These are phyloP conservation scores for Stipa capillata DNA, from an alignment of 176 grass and related monocot species.

Conservation along the genomic window DNA sequence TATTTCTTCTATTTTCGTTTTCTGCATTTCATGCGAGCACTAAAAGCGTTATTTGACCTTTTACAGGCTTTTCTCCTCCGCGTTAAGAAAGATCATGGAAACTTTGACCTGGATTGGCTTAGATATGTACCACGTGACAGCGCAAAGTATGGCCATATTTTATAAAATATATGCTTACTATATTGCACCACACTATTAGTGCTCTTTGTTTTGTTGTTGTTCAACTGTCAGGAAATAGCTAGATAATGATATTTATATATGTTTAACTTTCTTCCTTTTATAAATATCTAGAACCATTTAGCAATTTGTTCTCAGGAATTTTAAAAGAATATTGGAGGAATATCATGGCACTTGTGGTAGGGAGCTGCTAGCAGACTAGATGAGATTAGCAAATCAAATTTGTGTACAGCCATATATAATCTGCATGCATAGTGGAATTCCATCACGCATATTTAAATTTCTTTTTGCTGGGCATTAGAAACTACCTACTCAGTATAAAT, in stretches of 20 bases:
- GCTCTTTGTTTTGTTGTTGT: neutral
- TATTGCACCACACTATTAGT: neutral
- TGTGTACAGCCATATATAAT: neutral
- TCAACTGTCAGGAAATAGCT: constrained; percentile 11
- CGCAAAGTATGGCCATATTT: constrained; percentile 34
- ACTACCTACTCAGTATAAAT: constrained; percentile 34
- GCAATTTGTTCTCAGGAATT: neutral
- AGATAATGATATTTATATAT: neutral
- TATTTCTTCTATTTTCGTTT: neutral
- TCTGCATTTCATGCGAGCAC: neutral
- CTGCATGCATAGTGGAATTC: constrained; percentile 8
- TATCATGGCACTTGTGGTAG: neutral
- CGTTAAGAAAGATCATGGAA: constrained; percentile 36
- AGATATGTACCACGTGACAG: constrained; percentile 35
- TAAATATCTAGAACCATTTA: neutral
- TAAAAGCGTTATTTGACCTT: neutral
- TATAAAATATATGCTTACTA: neutral
- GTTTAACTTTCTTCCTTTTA: constrained; percentile 1
- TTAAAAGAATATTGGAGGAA: neutral
- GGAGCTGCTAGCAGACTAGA: constrained; percentile 1
- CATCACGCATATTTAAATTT: constrained; percentile 5
- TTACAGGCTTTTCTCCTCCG: constrained; percentile 37
- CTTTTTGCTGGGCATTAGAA: constrained; percentile 30
- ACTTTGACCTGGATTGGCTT: constrained; percentile 48
- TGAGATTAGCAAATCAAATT: constrained; percentile 8